Base-by-base conservation (phyloP, 140 eudicot genomes). In the Bidens hawaiensis region DNA sequence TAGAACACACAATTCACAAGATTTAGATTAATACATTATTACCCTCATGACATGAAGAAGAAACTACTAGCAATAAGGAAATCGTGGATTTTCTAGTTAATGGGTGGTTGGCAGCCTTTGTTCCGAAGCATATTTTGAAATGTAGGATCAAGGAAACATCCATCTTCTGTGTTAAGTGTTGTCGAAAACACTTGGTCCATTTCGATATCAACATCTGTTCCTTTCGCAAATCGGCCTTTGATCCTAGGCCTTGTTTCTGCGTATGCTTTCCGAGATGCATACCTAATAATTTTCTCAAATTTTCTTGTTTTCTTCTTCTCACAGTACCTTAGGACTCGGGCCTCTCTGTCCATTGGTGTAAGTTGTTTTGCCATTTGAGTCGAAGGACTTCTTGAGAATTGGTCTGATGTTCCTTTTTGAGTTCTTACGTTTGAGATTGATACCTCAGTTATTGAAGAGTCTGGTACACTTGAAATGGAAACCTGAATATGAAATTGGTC, bases 201-300 rank as follows among this genome's bases (percentile, higher is more conserved):
- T 59, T 88, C 93, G 41, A 58, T 79, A 16, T 83, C 93, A 3
- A 60, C 82, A n/a, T 81, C 77, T 9, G 81, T 69, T 75, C 97
- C 71, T 69, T 93, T 93, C 1, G 97, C 90, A n/a, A 88, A 93
- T 62, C 99, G 82, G 47, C 99, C 99, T 73, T 93, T 85, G 75
- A 93, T 77, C 76, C 99, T 78, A 1, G 99, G 99, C 60, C 99
- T 78, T 17, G 85, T 88, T 69, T 93, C 99, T 11, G 99, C 96
- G 33, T 88, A 93, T 1, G 96, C 99, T 71, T 93, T 93, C 74
- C 99, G 83, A 16, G 99, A 85, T 1, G 96, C 99, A 55, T 93
- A 93, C 72, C 99, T 79, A 7, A 88, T 93, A 4, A 94, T 93
- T 78, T 93, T 93, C 88, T 88, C 94, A 23, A 88, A 93, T 65